These are phyloP conservation scores for Alloteropsis angusta DNA, from an alignment of 202 grass and related monocot genomes.

Conservation along the genomic window DNA sequence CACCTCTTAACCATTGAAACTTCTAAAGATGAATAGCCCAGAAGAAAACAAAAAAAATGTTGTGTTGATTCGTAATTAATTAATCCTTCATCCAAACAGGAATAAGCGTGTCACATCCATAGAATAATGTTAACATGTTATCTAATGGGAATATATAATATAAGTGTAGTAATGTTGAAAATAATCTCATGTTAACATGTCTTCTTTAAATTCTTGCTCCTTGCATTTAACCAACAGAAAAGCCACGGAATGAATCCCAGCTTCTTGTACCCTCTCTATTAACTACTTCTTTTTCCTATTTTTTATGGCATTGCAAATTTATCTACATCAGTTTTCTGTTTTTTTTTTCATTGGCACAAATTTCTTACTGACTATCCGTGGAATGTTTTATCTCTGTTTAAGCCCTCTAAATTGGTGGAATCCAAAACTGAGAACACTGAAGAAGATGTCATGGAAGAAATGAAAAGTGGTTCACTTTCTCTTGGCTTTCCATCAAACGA, in stretches of 20 bases:
- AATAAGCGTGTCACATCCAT: too few relatives aligned
- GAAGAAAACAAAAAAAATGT: too few relatives aligned
- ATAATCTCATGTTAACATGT: not conserved
- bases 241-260: not conserved
- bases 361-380: not conserved
- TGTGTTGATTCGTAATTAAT: too few relatives aligned
- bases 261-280: not conserved
- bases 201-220: not conserved
- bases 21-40: too few relatives aligned
- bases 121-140: too few relatives aligned
- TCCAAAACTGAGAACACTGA: conserved; percentile 75
- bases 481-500: conserved; percentile 28
- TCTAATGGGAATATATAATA: not conserved
- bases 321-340: not conserved
- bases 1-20: too few relatives aligned
- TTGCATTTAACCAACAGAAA: not conserved
- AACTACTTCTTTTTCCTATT: not conserved
- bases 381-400: conserved; percentile 7
- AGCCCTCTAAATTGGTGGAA: conserved; percentile 71
- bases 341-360: not conserved
- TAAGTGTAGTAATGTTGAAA: not conserved
- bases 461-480: conserved; percentile 31
- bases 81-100: too few relatives aligned
- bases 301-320: not conserved
- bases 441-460: conserved; percentile 70